These are phyloP conservation scores for Dendrobium officinale DNA, from an alignment of 106 monocot genomes.

Conservation along the genomic window DNA sequence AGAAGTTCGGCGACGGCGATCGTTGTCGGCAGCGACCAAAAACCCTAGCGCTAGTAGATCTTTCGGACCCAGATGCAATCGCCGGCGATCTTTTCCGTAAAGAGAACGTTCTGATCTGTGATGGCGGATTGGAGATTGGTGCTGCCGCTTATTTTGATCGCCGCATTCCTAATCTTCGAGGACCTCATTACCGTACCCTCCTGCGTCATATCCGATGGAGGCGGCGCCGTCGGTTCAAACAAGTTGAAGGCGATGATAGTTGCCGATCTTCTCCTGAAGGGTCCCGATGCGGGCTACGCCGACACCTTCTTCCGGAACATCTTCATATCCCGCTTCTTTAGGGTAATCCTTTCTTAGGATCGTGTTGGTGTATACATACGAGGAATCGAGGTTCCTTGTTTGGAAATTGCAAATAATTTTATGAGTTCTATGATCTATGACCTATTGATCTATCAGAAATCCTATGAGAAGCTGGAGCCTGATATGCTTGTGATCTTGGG, in stretches of 20 bases:
- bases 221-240: not conserved
- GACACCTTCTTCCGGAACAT: constrained; percentile 27
- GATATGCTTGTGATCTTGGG: constrained; percentile 69
- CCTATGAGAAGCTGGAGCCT: constrained; percentile 41
- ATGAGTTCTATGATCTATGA: not conserved
- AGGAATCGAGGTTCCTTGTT: not conserved
- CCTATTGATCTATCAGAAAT: constrained; percentile 35
- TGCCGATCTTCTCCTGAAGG: constrained; percentile 38
- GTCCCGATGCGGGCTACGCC: constrained; percentile 22
- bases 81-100: not conserved
- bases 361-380: not conserved
- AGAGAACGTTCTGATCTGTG: not conserved
- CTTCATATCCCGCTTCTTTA: constrained; percentile 37
- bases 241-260: constrained; percentile 53
- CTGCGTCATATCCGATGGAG: constrained; percentile 16
- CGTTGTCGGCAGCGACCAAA: not conserved
- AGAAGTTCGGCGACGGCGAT: not conserved
- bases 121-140: constrained; percentile 16
- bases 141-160: constrained; percentile 26
- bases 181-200: constrained; percentile 18
- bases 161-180: constrained; percentile 19
- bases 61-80: not conserved
- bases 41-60: not conserved
- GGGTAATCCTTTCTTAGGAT: constrained; percentile 15
- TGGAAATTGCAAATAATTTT: not conserved